Evolutionary conservation across 805 yeast genomes (phyloP).

Genomic region (Pichia gijzeniarum): DNA sequence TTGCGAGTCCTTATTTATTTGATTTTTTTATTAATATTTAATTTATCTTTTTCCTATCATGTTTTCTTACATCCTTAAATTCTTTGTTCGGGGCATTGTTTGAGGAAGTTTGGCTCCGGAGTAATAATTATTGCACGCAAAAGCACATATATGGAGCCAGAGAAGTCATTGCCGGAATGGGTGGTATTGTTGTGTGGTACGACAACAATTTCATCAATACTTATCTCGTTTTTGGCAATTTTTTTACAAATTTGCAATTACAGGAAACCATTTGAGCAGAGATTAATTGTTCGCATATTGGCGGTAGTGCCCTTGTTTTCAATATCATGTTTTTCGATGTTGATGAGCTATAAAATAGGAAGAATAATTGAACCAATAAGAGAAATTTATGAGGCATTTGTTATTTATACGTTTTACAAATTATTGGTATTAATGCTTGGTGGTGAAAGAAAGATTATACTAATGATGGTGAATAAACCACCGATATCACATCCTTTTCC

Average conservation of each 20-base stretch:
- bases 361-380: conserved; percentile 63
- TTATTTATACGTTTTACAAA: conserved; percentile 86
- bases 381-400: conserved; percentile 94
- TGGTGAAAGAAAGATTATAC: conserved; percentile 83
- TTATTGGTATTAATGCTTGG: conserved; percentile 78
- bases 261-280: conserved; percentile 82
- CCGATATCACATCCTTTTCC: conserved; percentile 65
- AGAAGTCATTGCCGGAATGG: conserved; percentile 2
- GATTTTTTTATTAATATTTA: too few species aligned
- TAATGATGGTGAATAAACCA: conserved; percentile 48
- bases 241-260: conserved; percentile 59
- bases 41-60: too few species aligned
- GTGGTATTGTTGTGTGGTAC: conserved; percentile 5
- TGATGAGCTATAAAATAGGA: conserved; percentile 40
- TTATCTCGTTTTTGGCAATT: conserved; percentile 41
- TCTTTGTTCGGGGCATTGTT: neutral
- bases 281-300: conserved; percentile 76
- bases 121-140: too few species aligned
- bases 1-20: too few species aligned
- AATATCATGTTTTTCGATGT: conserved; percentile 55
- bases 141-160: conserved; percentile 2
- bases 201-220: conserved; percentile 25
- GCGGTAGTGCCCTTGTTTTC: conserved; percentile 79
- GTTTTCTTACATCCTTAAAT: too few species aligned
- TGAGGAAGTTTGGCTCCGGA: too few species aligned